A percentile compares a stretch with the other conserved stretches of the same genome.
Conservation (phyloP, 306 rosid species). For the Gastrolobium villosum region DNA sequence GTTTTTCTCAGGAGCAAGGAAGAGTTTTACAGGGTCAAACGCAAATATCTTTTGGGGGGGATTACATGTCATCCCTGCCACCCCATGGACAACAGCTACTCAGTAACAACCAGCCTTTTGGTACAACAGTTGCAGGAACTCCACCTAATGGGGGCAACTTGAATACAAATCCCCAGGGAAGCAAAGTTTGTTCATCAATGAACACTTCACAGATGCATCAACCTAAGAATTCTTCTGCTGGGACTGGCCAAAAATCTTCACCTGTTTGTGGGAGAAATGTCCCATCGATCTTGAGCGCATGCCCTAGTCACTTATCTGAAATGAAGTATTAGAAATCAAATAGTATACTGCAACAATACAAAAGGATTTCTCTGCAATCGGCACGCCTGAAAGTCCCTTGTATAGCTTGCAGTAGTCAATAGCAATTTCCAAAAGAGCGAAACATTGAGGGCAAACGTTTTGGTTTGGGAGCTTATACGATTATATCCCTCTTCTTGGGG, state of each 20-base stretch:
- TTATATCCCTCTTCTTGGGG: not conserved
- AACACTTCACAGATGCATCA: conserved; percentile 47
- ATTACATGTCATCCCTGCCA: conserved; percentile 48
- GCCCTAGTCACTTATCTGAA: conserved; percentile 57
- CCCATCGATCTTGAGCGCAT: conserved; percentile 58
- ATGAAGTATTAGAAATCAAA: conserved; percentile 53
- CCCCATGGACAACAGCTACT: conserved; percentile 48
- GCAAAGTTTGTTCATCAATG: conserved; percentile 45
- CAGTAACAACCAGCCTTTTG: conserved; percentile 41
- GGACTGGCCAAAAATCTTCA: conserved; percentile 53
- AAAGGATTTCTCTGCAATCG: conserved; percentile 1
- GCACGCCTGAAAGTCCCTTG: not conserved
- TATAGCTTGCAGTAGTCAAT: not conserved
- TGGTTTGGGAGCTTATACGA: not conserved
- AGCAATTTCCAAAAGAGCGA: not conserved
- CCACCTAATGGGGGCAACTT: conserved; percentile 45
- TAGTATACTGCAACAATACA: not conserved
- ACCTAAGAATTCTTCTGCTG: conserved; percentile 48
- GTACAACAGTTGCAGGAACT: conserved; percentile 32
- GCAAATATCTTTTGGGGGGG: conserved; percentile 69
- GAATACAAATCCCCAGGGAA: conserved; percentile 39
- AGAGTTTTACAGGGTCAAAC: conserved; percentile 56
- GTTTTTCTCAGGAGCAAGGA: conserved; percentile 55
- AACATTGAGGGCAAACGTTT: not conserved
- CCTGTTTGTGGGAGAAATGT: conserved; percentile 61